These are phyloP conservation scores for Glebionis coronaria DNA, from an alignment of 129 eudicot species.

Conservation along the genomic window DNA sequence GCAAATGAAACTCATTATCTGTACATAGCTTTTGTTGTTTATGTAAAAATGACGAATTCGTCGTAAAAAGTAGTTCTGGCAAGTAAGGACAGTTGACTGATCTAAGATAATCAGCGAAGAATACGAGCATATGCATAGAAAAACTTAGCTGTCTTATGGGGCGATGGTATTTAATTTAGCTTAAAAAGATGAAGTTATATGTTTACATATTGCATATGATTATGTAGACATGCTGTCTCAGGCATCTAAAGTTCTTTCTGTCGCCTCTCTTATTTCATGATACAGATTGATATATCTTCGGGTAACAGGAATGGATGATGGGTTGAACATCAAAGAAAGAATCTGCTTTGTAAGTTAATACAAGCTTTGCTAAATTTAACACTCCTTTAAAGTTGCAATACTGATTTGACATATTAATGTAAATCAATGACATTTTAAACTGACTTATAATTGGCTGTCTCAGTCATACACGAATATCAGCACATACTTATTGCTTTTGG, in stretches of 20 bases:
- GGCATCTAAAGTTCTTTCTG: conserved; percentile 10
- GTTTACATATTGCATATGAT: not conserved
- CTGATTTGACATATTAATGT: not conserved
- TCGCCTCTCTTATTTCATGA: conserved; percentile 1
- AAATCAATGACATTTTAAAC: not conserved
- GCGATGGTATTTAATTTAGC: not conserved
- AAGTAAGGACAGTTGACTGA: no score
- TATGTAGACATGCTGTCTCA: conserved; percentile 12
- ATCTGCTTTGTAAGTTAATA: conserved; percentile 64
- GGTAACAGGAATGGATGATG: conserved; percentile 96
- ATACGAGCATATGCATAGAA: not conserved
- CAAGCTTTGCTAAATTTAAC: conserved; percentile 10
- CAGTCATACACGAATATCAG: not conserved
- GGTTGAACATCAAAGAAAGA: conserved; percentile 79
- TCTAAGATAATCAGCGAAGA: no score
- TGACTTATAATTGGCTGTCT: not conserved
- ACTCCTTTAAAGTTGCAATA: not conserved
- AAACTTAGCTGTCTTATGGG: conserved; percentile 1
- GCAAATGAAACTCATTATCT: no score
- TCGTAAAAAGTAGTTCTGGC: no score
- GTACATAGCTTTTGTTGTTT: no score
- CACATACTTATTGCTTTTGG: not conserved
- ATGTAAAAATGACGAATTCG: no score
- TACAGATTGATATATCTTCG: conserved; percentile 80
- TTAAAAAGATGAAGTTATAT: not conserved